Conservation (phyloP, 331 rosid species). For the Erythrophleum ivorense region DNA sequence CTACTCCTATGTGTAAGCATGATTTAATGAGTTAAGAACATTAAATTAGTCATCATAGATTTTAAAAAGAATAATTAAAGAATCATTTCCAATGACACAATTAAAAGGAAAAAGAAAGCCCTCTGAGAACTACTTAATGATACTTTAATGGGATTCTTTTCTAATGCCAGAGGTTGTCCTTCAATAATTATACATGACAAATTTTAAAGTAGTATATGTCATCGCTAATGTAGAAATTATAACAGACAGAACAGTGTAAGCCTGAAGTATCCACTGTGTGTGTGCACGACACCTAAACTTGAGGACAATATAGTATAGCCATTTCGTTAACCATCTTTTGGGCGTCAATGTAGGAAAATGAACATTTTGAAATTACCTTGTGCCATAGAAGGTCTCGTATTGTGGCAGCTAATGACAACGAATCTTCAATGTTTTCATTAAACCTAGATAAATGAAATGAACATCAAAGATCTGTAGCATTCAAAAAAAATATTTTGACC, state of each 20-base stretch:
- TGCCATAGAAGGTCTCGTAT: constrained; percentile 62
- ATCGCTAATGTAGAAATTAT: constrained; percentile 12
- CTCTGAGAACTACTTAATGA: constrained; percentile 25
- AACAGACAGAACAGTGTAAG: constrained; percentile 5
- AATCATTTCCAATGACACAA: constrained; percentile 4
- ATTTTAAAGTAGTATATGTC: background rate
- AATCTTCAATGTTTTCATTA: constrained; percentile 53
- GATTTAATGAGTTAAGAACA: constrained; percentile 14
- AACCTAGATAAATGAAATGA: constrained; percentile 52
- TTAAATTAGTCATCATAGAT: constrained; percentile 10
- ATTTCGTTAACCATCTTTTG: constrained; percentile 23
- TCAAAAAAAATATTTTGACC: constrained; percentile 34
- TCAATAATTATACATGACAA: constrained; percentile 35
- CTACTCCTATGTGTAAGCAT: constrained; percentile 9
- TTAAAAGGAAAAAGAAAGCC: background rate
- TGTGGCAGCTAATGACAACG: constrained; percentile 60
- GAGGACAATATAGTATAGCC: constrained; percentile 23
- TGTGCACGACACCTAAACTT: constrained; percentile 29
- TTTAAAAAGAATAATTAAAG: constrained; percentile 19
- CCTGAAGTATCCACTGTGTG: background rate
- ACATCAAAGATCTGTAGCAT: constrained; percentile 39
- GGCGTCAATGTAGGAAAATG: constrained; percentile 28
- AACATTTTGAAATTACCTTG: constrained; percentile 62
- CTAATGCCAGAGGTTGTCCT: background rate
- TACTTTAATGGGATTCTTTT: constrained; percentile 31